Base-by-base conservation (phyloP, 2,329 filamentous ascomycete genomes). In the Penicillium sp. region DNA sequence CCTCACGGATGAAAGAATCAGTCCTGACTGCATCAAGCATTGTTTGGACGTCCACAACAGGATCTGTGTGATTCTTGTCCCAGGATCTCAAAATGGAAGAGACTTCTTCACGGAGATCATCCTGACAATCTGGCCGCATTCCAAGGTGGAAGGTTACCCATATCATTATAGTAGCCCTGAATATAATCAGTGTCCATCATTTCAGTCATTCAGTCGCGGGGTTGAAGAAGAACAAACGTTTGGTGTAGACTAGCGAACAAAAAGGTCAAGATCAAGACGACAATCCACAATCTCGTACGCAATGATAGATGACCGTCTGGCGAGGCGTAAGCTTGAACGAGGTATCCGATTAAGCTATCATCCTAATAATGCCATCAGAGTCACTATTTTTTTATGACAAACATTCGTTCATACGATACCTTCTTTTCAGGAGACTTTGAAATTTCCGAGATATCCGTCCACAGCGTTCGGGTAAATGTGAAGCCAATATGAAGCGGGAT, bases 1-100 rank as follows among this genome's bases (percentile, higher is more conserved):
- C 46, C 18, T 49, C 46, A 24, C 46, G 46, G 5, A 49, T 41
- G 26, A 49, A 49, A 23, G 46, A 49, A 13, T 49, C 46, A 5
- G 38, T 33, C 24, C 12, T 26, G 16, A 23, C 23, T 0, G 46
- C 46, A 9, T 42, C 31, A 12, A 21, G 9, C 26, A 49, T 42
- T n/a, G 23, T 26, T n/a, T 28, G 13, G 6, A n/a, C 12, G 8
- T 41, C 24, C 12, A 21, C 6, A 6, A 21, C 16, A 21, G 18
- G 18, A 13, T 4, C 16, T 41, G n/a, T 15, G 13, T 12, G 12
- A 12, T 5, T 23, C 36, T 13, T 18, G 4, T 21, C 18, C 18
- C 34, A 16, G 16, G 36, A 21, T 18, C 2, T 34, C 1, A 33
- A 2, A 12, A 49, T 26, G 16, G 36, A 24, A 13, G 23, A 28